A percentile compares a stretch with the other conserved stretches of the same genome.
Evolutionary conservation across 1,139 yeast genomes (phyloP).

Genomic region (Torulaspora globosa): DNA sequence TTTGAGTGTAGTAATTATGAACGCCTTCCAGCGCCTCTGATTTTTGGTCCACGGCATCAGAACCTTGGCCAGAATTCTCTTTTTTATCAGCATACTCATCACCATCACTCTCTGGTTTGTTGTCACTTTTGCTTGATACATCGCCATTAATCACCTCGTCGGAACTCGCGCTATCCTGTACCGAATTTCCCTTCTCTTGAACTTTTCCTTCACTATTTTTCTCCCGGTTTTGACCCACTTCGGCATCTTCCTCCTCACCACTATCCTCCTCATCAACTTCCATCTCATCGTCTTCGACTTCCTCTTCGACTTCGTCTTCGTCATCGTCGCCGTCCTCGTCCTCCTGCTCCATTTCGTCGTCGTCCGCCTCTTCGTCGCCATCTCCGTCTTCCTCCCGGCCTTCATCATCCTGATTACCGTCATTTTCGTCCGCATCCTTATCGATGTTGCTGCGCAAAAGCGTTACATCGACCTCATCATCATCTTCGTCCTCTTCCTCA

Average conservation of each 20-base stretch:
- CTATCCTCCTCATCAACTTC: slow-evolving; percentile 5
- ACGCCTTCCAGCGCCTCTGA: slow-evolving; percentile 26
- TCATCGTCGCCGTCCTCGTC: slow-evolving; percentile 19
- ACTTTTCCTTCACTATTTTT: background rate
- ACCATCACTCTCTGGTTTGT: slow-evolving; percentile 35
- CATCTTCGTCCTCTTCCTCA: slow-evolving; percentile 31
- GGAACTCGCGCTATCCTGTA: slow-evolving; percentile 15
- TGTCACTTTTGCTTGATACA: slow-evolving; percentile 28
- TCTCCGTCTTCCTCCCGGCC: slow-evolving; percentile 18
- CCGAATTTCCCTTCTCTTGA: background rate
- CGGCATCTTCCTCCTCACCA: slow-evolving; percentile 9
- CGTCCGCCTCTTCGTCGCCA: slow-evolving; percentile 18
- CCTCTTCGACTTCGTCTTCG: slow-evolving; percentile 17
- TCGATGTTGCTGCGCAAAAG: slow-evolving; percentile 22
- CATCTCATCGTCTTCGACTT: slow-evolving; percentile 16
- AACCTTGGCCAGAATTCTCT: slow-evolving; percentile 35
- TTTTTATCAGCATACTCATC: slow-evolving; percentile 35
- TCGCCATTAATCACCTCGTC: slow-evolving; percentile 14
- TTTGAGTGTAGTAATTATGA: slow-evolving; percentile 40
- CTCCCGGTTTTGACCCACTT: slow-evolving; percentile 7
- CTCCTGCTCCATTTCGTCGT: slow-evolving; percentile 17
- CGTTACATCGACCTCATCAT: slow-evolving; percentile 17
- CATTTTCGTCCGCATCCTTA: slow-evolving; percentile 20
- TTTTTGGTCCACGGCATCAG: slow-evolving; percentile 15
- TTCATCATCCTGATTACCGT: slow-evolving; percentile 16